Evolutionary conservation across 2,329 filamentous ascomycete species (phyloP), one percentile per base, ranked within the genome.

Genomic region (Fusarium tupiense): DNA sequence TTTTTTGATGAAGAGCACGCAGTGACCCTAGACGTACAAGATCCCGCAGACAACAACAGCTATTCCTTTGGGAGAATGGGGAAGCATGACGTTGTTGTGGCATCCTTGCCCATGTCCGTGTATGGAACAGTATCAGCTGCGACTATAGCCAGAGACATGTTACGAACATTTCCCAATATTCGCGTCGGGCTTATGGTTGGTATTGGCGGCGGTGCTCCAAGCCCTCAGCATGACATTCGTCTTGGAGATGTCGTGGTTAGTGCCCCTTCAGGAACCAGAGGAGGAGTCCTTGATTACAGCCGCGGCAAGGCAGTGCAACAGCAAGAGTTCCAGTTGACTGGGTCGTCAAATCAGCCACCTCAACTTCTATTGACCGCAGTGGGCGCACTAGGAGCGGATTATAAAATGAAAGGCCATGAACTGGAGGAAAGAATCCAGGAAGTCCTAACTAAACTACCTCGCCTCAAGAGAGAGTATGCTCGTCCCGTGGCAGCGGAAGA

Each of bases 361-460:
- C 50, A 37, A 14, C 0, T 52, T 14, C 17, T 52, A 0, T 26
- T 37, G 31, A 20, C 49, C 6, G 12, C 49, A 10, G 31, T 52
- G 0, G 16, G 7, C 5, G 3, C 2, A 1, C 35, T 63, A 1
- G 7, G 2, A 6, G 7, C 43, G 1, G 14, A 29, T 4, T 22
- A 61, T 2, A 4, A 19, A 4, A 1, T 0, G 0, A 1, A 69
- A 19, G 64, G 71, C 0, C 68, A 72, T 10, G 37, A 40, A 8
- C 33, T 72, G 3, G 8, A 56, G 0, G 6, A n/a, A 8, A 29
- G 49, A 16, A 17, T 61, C 2, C 4, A 41, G 0, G 11, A 26
- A 12, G 46, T 7, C 12, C 10, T 72, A 1, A 33, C 0, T 5
- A 53, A 16, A 38, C 10, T 8, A 26, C 26, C 49, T 24, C 5